Base-by-base conservation (phyloP, 306 rosid genomes). In the Betula pendula region DNA sequence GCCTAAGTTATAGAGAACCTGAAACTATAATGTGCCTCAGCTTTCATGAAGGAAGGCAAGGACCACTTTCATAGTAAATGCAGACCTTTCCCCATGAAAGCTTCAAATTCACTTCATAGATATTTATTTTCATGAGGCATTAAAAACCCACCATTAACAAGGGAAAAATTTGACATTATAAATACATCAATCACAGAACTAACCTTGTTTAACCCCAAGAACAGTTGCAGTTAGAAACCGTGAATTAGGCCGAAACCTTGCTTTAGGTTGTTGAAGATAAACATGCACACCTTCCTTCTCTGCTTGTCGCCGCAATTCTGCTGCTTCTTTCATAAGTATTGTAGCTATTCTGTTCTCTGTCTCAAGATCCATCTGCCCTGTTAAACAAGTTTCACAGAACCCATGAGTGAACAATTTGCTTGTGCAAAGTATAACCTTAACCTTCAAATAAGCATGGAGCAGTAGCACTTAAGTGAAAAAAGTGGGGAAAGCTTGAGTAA, bases 171-270 rank as follows among this genome's bases (percentile, higher is more conserved):
- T 17, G 27, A 14, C 2, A 2, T 12, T 20, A 56, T 20, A 24
- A 19, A 56, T 6, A 72, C 12, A 70, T 38, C 5, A 71, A 75
- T 9, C 19, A 50, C 27, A 27, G 71, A 79, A 82, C 73, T 50
- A 48, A 94, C 98, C 91, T 94, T 94, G 98, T 75, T 94, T 93
- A 47, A 92, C 97, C n/a, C 97, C 99, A 74, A 75, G 91, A 50
- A 95, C 97, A 33, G 99, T 95, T 52, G 99, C 99, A 65, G 97
- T 88, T 73, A 95, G 93, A 60, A 95, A 95, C 9, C 93, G 96
- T 8, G 97, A 87, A 84, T 95, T 95, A 24, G 97, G 97, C 56
- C 90, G 86, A 76, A 77, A 72, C 81, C 97, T 77, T 49, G 81
- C 50, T 67, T 95, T 87, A 25, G 93, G 89, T 59, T 91, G 86